Conservation (phyloP, 176 grass and related monocot genomes). For the Metroxylon sagu region DNA sequence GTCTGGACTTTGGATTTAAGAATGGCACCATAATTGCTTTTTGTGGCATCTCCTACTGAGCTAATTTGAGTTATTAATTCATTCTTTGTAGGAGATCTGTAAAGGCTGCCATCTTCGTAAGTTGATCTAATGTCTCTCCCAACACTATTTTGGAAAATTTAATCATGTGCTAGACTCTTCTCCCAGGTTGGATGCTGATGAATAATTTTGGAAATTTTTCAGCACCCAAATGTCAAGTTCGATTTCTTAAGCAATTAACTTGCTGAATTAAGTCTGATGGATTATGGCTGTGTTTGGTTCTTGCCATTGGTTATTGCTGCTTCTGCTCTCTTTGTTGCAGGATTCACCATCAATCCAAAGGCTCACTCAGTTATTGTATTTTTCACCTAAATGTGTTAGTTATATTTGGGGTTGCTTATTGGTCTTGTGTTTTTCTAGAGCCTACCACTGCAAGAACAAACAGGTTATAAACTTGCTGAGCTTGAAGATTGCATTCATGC, state of each 20-base stretch:
- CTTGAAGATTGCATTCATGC: constrained; percentile 19
- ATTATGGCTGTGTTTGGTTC: constrained; percentile 38
- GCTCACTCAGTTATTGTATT: not conserved
- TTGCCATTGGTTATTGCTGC: constrained; percentile 46
- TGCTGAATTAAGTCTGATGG: constrained; percentile 57
- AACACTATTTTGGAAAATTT: not conserved
- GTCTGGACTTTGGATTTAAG: too few relatives aligned
- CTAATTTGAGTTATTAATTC: not conserved
- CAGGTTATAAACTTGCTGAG: constrained; percentile 35
- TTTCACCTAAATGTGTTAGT: too few relatives aligned
- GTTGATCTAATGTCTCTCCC: constrained; percentile 2
- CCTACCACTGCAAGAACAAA: constrained; percentile 23
- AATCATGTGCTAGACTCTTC: too few relatives aligned
- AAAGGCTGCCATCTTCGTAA: constrained; percentile 20
- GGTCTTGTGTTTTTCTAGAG: constrained; percentile 19
- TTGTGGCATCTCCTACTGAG: too few relatives aligned
- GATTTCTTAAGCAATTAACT: constrained; percentile 41
- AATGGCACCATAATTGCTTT: too few relatives aligned
- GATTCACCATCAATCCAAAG: constrained; percentile 43
- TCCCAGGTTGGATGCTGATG: too few relatives aligned
- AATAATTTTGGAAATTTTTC: not conserved
- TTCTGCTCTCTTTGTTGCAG: constrained; percentile 46
- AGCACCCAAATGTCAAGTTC: constrained; percentile 8
- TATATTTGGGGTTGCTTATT: not conserved
- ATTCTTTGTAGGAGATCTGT: constrained; percentile 36